Evolutionary conservation across 2,329 filamentous ascomycete species (phyloP).

Genomic region (Helotiales sp.): DNA sequence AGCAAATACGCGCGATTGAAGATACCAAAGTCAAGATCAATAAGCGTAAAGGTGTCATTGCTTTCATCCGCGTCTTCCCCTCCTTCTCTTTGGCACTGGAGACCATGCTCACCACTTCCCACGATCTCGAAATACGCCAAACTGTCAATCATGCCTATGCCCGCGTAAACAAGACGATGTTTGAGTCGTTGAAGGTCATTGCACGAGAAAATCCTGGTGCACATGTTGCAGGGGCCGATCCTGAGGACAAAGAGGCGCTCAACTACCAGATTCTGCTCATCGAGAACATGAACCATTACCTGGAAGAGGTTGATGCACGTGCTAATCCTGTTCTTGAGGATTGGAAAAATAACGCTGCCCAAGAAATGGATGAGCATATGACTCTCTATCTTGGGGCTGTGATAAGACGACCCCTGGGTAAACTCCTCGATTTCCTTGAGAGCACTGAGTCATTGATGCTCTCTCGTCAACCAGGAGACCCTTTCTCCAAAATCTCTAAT

Average conservation of each 20-base stretch:
- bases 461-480: conserved; percentile 60
- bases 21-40: conserved; percentile 99
- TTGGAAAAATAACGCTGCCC: conserved; percentile 76
- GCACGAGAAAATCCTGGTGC: conserved; percentile 65
- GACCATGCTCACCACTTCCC: conserved; percentile 69
- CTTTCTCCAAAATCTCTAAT: conserved; percentile 64
- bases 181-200: conserved; percentile 94
- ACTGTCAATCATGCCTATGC: conserved; percentile 86
- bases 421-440: conserved; percentile 88
- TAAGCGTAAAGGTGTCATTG: conserved; percentile 95
- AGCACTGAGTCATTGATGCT: conserved; percentile 72
- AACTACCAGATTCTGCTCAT: conserved; percentile 98
- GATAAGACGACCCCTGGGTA: conserved; percentile 84
- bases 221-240: conserved; percentile 52
- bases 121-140: conserved; percentile 67
- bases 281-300: conserved; percentile 98
- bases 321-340: conserved; percentile 75
- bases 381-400: conserved; percentile 83
- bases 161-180: conserved; percentile 91
- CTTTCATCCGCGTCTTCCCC: conserved; percentile 92
- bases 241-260: conserved; percentile 92
- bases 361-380: conserved; percentile 85
- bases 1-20: conserved; percentile 93
- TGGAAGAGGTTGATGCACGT: conserved; percentile 82
- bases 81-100: conserved; percentile 81